Conservation (phyloP, 1,284 basidiomycete genomes). For the Phenoliferia sp. region DNA sequence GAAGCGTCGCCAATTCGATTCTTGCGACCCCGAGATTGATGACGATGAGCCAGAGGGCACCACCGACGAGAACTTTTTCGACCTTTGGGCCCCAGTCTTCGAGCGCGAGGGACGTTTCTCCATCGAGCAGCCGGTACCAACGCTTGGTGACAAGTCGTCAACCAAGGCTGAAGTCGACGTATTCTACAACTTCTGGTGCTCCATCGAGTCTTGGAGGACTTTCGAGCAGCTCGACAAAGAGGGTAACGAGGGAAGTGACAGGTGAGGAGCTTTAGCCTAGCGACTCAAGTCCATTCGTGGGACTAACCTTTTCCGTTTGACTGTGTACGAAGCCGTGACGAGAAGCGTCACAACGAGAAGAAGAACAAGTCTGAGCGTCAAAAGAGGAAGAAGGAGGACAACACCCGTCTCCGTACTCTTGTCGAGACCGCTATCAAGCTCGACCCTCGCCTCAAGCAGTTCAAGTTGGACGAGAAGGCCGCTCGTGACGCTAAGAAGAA, state of each 20-base stretch:
- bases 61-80: slow-evolving; percentile 64
- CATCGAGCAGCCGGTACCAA: slow-evolving; percentile 74
- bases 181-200: slow-evolving; percentile 99
- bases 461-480: slow-evolving; percentile 95
- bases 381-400: slow-evolving; percentile 96
- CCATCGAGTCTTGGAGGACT: slow-evolving; percentile 97
- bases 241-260: slow-evolving; percentile 94
- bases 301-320: slow-evolving; percentile 15
- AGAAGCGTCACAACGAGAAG: slow-evolving; percentile 98
- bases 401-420: slow-evolving; percentile 75
- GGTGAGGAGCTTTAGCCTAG: slow-evolving; percentile 49
- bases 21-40: slow-evolving; percentile 81
- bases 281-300: slow-evolving; percentile 3
- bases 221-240: slow-evolving; percentile 99
- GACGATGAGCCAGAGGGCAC: slow-evolving; percentile 68
- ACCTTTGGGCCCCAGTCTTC: slow-evolving; percentile 69
- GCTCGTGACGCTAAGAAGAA: slow-evolving; percentile 84
- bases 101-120: slow-evolving; percentile 90
- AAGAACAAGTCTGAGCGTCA: slow-evolving; percentile 98
- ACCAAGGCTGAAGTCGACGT: slow-evolving; percentile 76
- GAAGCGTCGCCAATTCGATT: slow-evolving; percentile 91
- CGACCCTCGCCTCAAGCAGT: slow-evolving; percentile 95
- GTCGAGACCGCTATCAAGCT: slow-evolving; percentile 80
- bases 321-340: slow-evolving; percentile 77
- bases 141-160: slow-evolving; percentile 62